Evolutionary conservation across 2,329 filamentous ascomycete species (phyloP).

Genomic region (Monosporascus ibericus): DNA sequence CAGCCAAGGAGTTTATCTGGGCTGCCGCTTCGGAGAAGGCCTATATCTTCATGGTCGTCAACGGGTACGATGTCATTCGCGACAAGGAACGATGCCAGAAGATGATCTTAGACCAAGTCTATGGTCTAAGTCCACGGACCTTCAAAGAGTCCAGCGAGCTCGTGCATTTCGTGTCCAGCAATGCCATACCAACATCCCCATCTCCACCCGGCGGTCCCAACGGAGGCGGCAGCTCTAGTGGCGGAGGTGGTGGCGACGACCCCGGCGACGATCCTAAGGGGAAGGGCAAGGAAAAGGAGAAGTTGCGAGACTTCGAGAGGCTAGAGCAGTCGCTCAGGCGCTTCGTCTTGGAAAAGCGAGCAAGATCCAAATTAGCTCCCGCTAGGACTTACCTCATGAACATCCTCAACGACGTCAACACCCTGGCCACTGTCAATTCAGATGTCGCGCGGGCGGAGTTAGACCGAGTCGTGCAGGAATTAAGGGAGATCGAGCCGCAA

Average conservation of each 20-base stretch:
- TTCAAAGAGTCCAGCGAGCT: constrained; percentile 88
- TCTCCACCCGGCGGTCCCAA: constrained; percentile 49
- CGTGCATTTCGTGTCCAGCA: constrained; percentile 97
- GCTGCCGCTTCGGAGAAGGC: constrained; percentile 94
- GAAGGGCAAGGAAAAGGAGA: constrained; percentile 84
- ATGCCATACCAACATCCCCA: constrained; percentile 74
- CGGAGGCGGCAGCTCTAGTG: constrained; percentile 45
- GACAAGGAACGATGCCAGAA: constrained; percentile 89
- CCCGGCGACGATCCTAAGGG: constrained; percentile 56
- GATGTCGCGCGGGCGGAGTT: constrained; percentile 83
- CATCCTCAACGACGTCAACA: constrained; percentile 79
- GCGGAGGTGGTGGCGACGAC: constrained; percentile 51
- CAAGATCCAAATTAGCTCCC: constrained; percentile 89
- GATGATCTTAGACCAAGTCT: constrained; percentile 86
- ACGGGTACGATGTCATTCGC: constrained; percentile 89
- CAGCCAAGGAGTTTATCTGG: constrained; percentile 96
- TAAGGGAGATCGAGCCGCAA: constrained; percentile 76
- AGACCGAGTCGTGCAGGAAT: constrained; percentile 72
- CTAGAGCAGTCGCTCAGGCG: constrained; percentile 83
- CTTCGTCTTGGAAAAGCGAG: constrained; percentile 93
- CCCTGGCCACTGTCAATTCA: constrained; percentile 77
- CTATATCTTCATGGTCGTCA: constrained; percentile 98
- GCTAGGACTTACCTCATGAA: constrained; percentile 95
- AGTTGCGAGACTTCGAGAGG: constrained; percentile 81
- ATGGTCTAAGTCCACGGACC: constrained; percentile 81